Evolutionary conservation across 768 basidiomycete genomes (phyloP).

Genomic region (Tephrocybe rancida): DNA sequence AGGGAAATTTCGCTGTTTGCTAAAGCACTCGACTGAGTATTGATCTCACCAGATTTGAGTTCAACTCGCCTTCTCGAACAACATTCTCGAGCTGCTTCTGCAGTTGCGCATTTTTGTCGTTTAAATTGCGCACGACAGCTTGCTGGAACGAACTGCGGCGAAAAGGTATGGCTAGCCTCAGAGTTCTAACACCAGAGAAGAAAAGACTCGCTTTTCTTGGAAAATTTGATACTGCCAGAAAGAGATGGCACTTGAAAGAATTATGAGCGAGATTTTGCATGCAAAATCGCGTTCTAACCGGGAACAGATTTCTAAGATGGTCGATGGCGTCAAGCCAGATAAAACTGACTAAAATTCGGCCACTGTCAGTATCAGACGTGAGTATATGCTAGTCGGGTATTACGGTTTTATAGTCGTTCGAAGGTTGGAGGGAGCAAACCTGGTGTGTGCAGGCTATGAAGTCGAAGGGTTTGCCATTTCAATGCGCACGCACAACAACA

Average conservation of each 20-base stretch:
- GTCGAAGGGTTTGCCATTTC: not conserved
- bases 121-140: conserved; percentile 78
- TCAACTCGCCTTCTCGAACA: conserved; percentile 76
- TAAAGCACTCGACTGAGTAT: conserved; percentile 24
- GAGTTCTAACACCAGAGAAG: not conserved
- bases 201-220: conserved; percentile 67
- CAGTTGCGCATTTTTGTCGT: conserved; percentile 79
- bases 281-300: conserved; percentile 44
- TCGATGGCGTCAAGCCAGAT: conserved; percentile 75
- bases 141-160: conserved; percentile 74
- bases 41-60: not conserved
- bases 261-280: not conserved
- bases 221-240: conserved; percentile 93
- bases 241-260: conserved; percentile 63
- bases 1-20: conserved; percentile 79
- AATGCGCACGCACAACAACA: conserved; percentile 51
- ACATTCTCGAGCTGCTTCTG: conserved; percentile 89
- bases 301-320: conserved; percentile 80
- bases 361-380: conserved; percentile 12
- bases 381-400: conserved; percentile 37
- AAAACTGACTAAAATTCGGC: conserved; percentile 66
- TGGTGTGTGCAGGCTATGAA: conserved; percentile 25
- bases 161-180: not conserved
- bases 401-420: conserved; percentile 92
- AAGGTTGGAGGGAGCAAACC: conserved; percentile 83